Evolutionary conservation across 495 filamentous ascomycete species (phyloP).

Genomic region (Niebla homalea): DNA sequence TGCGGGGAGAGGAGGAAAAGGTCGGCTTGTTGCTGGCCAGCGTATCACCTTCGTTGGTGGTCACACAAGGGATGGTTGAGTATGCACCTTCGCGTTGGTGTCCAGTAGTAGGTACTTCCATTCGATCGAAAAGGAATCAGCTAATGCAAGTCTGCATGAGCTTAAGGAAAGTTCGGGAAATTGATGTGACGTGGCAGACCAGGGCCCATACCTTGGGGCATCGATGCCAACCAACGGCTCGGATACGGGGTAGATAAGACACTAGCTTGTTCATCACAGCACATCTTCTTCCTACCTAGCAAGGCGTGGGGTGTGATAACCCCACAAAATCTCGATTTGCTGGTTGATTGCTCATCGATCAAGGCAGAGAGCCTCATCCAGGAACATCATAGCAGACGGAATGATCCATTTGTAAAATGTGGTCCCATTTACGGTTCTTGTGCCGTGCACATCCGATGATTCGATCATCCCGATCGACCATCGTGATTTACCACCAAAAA

Average conservation of each 20-base stretch:
- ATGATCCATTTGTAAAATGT: no score
- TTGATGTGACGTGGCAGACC: conserved; percentile 4
- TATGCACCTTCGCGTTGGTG: neutral
- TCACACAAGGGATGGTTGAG: neutral
- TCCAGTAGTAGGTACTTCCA: neutral
- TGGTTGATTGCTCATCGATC: no score
- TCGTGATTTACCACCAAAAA: no score
- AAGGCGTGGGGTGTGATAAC: neutral
- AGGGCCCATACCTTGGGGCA: neutral
- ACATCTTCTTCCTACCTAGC: neutral
- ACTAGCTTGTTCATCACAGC: neutral
- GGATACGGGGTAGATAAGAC: neutral
- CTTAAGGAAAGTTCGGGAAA: conserved; percentile 1
- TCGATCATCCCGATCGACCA: no score
- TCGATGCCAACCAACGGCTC: neutral
- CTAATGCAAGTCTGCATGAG: neutral
- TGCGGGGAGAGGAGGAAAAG: neutral
- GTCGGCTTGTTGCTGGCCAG: neutral
- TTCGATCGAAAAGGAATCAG: neutral
- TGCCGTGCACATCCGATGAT: no score
- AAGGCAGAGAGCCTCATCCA: no score
- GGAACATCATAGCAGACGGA: no score
- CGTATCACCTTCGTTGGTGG: neutral
- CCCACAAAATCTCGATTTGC: no score
- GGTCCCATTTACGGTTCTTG: no score